Percentiles rank a stretch among this genome's conserved stretches.
These are phyloP conservation scores for Cucurbita moschata DNA, from an alignment of 306 rosid genomes.

Conservation along the genomic window DNA sequence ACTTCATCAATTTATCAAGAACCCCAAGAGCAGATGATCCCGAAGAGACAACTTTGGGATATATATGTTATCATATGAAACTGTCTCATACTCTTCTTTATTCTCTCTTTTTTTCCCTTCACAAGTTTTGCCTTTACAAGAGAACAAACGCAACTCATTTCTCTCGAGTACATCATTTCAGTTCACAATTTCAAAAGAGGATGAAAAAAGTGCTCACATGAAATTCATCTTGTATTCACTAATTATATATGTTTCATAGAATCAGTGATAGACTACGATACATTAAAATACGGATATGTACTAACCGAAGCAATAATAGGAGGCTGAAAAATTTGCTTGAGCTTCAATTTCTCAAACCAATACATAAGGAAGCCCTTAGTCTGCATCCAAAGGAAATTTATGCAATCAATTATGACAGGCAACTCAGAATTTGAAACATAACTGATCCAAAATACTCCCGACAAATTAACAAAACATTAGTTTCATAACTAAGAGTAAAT, in stretches of 20 bases:
- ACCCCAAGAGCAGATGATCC: not conserved
- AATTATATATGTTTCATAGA: not conserved
- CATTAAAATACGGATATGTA: not conserved
- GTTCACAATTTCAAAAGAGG: not conserved
- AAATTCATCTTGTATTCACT: not conserved
- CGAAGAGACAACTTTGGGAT: not conserved
- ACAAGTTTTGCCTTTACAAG: not conserved
- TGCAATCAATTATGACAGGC: constrained; percentile 1
- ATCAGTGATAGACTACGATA: not conserved
- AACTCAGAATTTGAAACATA: not conserved
- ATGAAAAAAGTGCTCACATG: not conserved
- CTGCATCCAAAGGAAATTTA: constrained; percentile 31
- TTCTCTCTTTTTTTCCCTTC: not conserved
- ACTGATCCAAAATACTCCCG: not conserved
- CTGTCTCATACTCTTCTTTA: not conserved
- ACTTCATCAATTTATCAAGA: not conserved
- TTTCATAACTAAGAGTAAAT: not conserved
- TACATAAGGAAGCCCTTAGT: constrained; percentile 18
- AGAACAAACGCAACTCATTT: not conserved
- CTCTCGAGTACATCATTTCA: not conserved
- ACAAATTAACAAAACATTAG: not conserved
- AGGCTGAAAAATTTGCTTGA: constrained; percentile 84
- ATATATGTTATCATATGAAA: not conserved
- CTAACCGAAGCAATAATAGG: constrained; percentile 97
- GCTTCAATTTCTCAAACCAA: constrained; percentile 70